Conservation (phyloP, 1,139 yeast species). For the Sugiyamaella pinicola region DNA sequence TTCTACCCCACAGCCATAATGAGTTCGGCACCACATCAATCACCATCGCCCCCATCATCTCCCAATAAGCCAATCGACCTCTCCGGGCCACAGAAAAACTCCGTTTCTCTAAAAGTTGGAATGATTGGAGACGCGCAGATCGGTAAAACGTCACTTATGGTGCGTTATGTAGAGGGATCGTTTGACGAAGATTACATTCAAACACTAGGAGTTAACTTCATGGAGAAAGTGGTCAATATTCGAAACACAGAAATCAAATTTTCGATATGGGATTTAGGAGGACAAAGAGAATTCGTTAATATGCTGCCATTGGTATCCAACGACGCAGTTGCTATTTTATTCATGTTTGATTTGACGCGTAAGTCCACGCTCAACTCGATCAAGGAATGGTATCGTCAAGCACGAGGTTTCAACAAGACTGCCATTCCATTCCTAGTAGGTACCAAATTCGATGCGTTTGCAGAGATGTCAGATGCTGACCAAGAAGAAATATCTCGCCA, state of each 20-base stretch:
- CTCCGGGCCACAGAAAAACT: conserved; percentile 35
- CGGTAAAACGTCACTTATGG: conserved; percentile 98
- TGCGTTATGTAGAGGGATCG: conserved; percentile 91
- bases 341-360: conserved; percentile 89
- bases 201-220: conserved; percentile 91
- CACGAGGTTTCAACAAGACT: conserved; percentile 82
- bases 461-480: conserved; percentile 68
- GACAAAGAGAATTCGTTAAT: conserved; percentile 92
- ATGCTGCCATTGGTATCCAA: conserved; percentile 94
- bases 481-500: conserved; percentile 84
- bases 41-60: conserved; percentile 18
- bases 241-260: conserved; percentile 89
- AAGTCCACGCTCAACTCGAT: conserved; percentile 83
- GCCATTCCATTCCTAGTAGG: conserved; percentile 94
- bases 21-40: conserved; percentile 9
- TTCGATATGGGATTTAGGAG: conserved; percentile 96
- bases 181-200: conserved; percentile 93
- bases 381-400: conserved; percentile 95
- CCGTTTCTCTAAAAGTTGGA: conserved; percentile 86
- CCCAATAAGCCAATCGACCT: conserved; percentile 33
- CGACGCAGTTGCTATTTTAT: conserved; percentile 91
- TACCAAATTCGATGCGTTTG: conserved; percentile 88
- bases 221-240: conserved; percentile 87
- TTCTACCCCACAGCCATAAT: not conserved
- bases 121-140: conserved; percentile 96